Percentiles rank a stretch among this genome's conserved stretches.
These are phyloP conservation scores for Pseudotsuga menziesii DNA, from an alignment of 75 land plant species.

Conservation along the genomic window DNA sequence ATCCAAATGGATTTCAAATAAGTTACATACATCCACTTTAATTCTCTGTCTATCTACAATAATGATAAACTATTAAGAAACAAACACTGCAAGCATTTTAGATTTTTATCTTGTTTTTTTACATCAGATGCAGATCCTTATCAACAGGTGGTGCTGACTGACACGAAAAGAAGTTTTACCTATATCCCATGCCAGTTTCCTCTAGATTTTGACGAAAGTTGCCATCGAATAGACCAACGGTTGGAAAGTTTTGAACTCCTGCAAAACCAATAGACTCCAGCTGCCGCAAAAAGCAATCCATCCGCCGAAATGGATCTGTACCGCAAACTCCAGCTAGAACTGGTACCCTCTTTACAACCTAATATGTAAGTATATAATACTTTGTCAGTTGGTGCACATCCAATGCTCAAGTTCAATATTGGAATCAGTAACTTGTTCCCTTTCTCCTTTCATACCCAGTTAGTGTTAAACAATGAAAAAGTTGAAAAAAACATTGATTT, in stretches of 20 bases:
- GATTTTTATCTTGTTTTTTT: neutral
- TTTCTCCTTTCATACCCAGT: neutral
- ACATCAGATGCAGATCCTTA: neutral
- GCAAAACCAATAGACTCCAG: constrained; percentile 84
- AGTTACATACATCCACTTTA: neutral
- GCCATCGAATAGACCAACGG: constrained; percentile 97
- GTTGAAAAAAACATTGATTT: neutral
- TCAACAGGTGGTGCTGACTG: no score
- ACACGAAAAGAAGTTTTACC: constrained; percentile 26
- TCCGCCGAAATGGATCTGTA: constrained; percentile 93
- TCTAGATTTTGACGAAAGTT: constrained; percentile 97
- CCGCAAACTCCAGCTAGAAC: constrained; percentile 99
- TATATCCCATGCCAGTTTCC: constrained; percentile 99
- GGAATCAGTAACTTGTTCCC: neutral
- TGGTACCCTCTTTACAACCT: constrained; percentile 92
- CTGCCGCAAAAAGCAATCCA: constrained; percentile 80
- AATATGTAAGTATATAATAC: neutral
- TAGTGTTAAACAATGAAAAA: neutral
- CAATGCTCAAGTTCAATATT: neutral
- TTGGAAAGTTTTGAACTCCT: constrained; percentile 99
- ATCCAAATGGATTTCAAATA: neutral
- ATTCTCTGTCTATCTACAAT: neutral
- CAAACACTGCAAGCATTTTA: neutral
- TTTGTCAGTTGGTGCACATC: neutral
- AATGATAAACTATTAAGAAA: neutral